Base-by-base conservation (phyloP, 2,329 filamentous ascomycete species). In the Cordyceps javanica region DNA sequence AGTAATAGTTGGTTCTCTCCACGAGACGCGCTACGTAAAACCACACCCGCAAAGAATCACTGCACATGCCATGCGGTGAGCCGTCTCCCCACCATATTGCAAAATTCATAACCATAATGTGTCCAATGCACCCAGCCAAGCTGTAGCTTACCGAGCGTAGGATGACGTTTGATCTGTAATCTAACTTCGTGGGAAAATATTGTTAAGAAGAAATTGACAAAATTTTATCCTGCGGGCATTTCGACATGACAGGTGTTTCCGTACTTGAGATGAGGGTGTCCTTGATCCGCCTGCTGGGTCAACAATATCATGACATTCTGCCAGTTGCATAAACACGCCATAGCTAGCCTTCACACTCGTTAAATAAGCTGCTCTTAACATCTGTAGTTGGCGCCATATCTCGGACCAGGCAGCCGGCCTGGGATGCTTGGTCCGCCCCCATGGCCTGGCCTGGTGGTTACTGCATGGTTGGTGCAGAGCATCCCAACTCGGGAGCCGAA, bases 401-500 rank as follows among this genome's bases (percentile, higher is more conserved):
- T 81, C 65, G 82, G 73, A 58, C 78, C 80, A 54, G 82, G 80
- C 61, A 86, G 77, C 36, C 82, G 84, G 55, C 73, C 68, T 25
- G 76, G 75, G 65, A 89, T 80, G 60, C 84, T 79, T 60, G 87
- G 80, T 21, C 90, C 89, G 64, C 86, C 82, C 30, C 90, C 89
- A 63, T 92, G 91, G 42, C 92, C 93, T 60, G 93, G 92, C 57
- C 92, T 90, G 65, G 91, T 97, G 54, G 89, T 83, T 64, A 91
- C 85, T 49, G 90, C 91, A 38, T 92, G 93, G 73, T 97, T 97
- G 75, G 91, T 96, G 77, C 95, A 99, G 56, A 99, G 88, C 93
- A 99, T 97, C 32, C 94, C 94, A 61, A 99, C 94, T 59, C 94
- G 90, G 60, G 94, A 99, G 60, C 94, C 94, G 71, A 97, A 99